phyloP scores from a whole-genome alignment of 1,139 yeast species.

The Candida labiduridarum region DNA sequence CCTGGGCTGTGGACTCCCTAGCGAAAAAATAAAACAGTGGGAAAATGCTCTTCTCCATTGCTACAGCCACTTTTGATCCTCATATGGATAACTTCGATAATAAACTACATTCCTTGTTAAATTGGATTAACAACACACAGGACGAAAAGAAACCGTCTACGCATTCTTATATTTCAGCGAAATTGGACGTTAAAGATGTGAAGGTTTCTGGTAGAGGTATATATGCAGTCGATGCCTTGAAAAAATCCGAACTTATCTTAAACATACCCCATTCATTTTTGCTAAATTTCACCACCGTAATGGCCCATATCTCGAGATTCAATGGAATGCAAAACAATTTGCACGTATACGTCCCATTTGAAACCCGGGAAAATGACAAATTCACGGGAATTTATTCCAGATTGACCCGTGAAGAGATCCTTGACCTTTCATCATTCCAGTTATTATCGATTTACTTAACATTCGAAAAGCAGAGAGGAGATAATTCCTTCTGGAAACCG shows the following conservation, averaged over 20 bases:
- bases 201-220: slow-evolving; percentile 66
- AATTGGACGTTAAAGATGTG: slow-evolving; percentile 28
- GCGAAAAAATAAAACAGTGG: neutral
- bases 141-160: slow-evolving; percentile 25
- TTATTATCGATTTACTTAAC: slow-evolving; percentile 50
- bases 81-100: slow-evolving; percentile 6
- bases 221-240: slow-evolving; percentile 38
- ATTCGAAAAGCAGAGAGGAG: slow-evolving; percentile 43
- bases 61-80: neutral
- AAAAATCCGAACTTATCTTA: slow-evolving; percentile 46
- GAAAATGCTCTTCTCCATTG: neutral
- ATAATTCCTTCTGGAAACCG: slow-evolving; percentile 62
- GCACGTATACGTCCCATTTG: slow-evolving; percentile 24
- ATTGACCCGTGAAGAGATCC: slow-evolving; percentile 30
- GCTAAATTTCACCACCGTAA: slow-evolving; percentile 61
- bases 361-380: slow-evolving; percentile 19
- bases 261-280: slow-evolving; percentile 61
- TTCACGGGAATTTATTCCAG: slow-evolving; percentile 34
- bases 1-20: neutral
- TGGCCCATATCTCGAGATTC: slow-evolving; percentile 35
- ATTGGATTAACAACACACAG: slow-evolving; percentile 29
- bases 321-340: slow-evolving; percentile 16
- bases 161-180: slow-evolving; percentile 32
- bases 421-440: slow-evolving; percentile 48
- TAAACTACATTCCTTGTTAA: slow-evolving; percentile 15